Conservation (phyloP, 2,329 filamentous ascomycete species). For the Cytospora paraplurivora region DNA sequence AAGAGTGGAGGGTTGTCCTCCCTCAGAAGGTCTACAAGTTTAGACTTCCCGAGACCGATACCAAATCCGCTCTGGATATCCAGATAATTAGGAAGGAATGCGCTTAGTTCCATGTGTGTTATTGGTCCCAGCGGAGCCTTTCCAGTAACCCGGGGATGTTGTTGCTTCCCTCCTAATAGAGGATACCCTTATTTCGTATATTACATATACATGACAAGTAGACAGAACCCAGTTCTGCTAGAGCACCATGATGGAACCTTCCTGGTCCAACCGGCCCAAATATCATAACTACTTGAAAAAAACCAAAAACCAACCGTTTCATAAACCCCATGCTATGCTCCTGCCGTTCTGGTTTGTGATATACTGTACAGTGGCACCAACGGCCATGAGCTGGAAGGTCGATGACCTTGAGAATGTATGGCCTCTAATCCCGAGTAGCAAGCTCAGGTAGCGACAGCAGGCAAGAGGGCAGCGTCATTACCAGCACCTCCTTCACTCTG, state of each 20-base stretch:
- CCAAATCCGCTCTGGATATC: too few species aligned
- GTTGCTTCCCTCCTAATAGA: neutral
- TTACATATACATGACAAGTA: neutral
- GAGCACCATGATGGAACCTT: neutral
- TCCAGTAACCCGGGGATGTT: neutral
- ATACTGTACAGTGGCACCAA: neutral
- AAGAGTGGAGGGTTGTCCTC: too few species aligned
- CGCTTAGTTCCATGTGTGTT: too few species aligned
- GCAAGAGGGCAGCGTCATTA: slow-evolving; percentile 10
- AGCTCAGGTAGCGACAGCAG: slow-evolving; percentile 21
- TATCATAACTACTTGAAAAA: neutral
- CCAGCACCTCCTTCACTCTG: slow-evolving; percentile 29
- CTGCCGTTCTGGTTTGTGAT: neutral
- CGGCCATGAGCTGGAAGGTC: neutral
- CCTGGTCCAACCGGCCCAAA: neutral
- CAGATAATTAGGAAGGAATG: neutral
- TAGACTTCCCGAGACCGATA: too few species aligned
- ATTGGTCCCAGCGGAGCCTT: neutral
- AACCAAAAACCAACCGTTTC: neutral
- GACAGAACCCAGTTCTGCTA: neutral
- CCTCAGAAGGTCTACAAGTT: too few species aligned
- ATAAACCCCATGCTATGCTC: slow-evolving; percentile 2
- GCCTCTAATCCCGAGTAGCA: neutral
- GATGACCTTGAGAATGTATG: neutral
- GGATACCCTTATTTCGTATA: neutral